phyloP scores from a whole-genome alignment of 352 stramenopile species.

The Phytophthora tubulina region DNA sequence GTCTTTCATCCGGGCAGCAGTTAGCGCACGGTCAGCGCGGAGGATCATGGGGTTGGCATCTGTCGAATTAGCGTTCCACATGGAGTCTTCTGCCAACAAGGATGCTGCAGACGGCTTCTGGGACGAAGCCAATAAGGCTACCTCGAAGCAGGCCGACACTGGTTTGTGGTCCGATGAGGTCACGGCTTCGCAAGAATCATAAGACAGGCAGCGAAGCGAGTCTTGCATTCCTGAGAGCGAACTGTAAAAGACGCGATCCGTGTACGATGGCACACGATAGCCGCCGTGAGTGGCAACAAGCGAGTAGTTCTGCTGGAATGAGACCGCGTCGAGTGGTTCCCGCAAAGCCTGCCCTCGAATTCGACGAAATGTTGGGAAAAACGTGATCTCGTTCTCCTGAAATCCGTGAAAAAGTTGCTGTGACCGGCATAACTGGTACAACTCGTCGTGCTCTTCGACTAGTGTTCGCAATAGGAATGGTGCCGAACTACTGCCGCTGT shows the following conservation, averaged over 20 bases:
- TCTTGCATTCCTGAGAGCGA: slow-evolving; percentile 71
- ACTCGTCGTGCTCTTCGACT: slow-evolving; percentile 78
- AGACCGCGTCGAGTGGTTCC: slow-evolving; percentile 37
- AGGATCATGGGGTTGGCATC: slow-evolving; percentile 58
- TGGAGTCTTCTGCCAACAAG: slow-evolving; percentile 33
- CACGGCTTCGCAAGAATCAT: slow-evolving; percentile 81
- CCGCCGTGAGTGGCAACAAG: slow-evolving; percentile 64
- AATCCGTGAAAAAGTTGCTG: slow-evolving; percentile 87
- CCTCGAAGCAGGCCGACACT: slow-evolving; percentile 72
- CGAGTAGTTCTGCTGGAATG: slow-evolving; percentile 72
- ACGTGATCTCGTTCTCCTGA: slow-evolving; percentile 72
- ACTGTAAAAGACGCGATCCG: slow-evolving; percentile 87
- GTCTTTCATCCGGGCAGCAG: slow-evolving; percentile 67
- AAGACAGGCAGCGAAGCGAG: slow-evolving; percentile 70
- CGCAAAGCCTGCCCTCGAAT: slow-evolving; percentile 62
- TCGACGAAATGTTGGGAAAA: slow-evolving; percentile 85
- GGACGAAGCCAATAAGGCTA: slow-evolving; percentile 37
- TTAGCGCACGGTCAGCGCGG: slow-evolving; percentile 26
- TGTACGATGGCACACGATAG: slow-evolving; percentile 89
- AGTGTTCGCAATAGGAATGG: slow-evolving; percentile 47
- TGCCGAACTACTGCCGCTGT: slow-evolving; percentile 35
- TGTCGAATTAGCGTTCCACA: slow-evolving; percentile 58
- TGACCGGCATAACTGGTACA: slow-evolving; percentile 64
- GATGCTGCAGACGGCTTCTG: slow-evolving; percentile 9
- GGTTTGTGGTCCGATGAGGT: slow-evolving; percentile 88